Percentiles rank a stretch among this genome's conserved stretches.
Conservation (phyloP, 2,329 filamentous ascomycete species). For the Curvularia verruculosa region DNA sequence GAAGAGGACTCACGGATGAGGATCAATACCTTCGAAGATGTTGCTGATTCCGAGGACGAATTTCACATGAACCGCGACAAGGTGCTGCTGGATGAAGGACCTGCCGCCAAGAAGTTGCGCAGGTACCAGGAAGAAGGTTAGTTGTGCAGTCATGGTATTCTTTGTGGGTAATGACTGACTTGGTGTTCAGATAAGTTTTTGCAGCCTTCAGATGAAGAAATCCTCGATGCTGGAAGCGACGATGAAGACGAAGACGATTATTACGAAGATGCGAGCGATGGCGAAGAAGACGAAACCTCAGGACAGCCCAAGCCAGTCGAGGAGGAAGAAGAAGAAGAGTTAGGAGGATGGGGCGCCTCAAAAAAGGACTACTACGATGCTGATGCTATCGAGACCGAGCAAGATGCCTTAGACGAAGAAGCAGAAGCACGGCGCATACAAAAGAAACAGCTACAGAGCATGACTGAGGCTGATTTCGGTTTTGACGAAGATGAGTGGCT, state of each 20-base stretch:
- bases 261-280: constrained; percentile 47
- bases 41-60: constrained; percentile 93
- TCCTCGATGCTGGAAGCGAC: constrained; percentile 59
- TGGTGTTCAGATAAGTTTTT: constrained; percentile 59
- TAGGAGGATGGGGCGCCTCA: constrained; percentile 83
- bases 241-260: constrained; percentile 38
- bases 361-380: constrained; percentile 93
- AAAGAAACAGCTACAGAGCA: constrained; percentile 85
- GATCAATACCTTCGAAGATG: constrained; percentile 73
- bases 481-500: constrained; percentile 91
- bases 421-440: constrained; percentile 86
- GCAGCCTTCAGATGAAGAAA: constrained; percentile 67
- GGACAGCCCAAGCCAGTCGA: constrained; percentile 50
- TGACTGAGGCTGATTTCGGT: constrained; percentile 90
- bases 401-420: constrained; percentile 87
- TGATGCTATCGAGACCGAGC: constrained; percentile 73
- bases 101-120: constrained; percentile 76
- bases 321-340: constrained; percentile 60
- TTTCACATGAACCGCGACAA: constrained; percentile 88
- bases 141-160: constrained; percentile 10
- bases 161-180: constrained; percentile 8
- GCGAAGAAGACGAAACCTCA: constrained; percentile 42
- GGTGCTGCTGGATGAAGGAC: constrained; percentile 82
- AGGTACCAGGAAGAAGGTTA: constrained; percentile 70
- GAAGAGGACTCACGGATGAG: constrained; percentile 61